Base-by-base conservation (phyloP, 768 basidiomycete genomes). In the Thelephora ganbajun region DNA sequence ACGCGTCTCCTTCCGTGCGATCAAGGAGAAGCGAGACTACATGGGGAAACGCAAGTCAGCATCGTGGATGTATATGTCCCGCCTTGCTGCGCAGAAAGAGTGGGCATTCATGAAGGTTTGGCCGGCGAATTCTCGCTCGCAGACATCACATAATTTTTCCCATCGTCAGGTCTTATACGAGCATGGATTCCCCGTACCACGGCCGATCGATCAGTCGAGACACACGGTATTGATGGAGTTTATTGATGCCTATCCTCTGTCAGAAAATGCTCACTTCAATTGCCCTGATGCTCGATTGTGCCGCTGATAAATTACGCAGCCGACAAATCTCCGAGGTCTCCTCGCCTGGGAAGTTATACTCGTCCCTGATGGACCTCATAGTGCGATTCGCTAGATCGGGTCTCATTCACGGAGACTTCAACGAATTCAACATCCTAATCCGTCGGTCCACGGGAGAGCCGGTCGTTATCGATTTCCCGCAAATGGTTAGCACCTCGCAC, bases 1-100 rank as follows among this genome's bases (percentile, higher is more conserved):
- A 33, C 85, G 96, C n/a, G 80, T 97, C 55, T 97, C 93, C 0
- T 99, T 99, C 67, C 82, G 96, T 36, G 80, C 90, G 0, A 91
- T 99, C 67, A 99, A 99, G 66, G 75, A 83, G 56, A 98, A 98
- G 60, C 73, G 96, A 50, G 96, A 99, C 59, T 99, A 98, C 61
- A 69, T 99, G 48, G 90, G 93, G 19, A 94, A 92, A 63, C 77
- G 96, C 36, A 91, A 91, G 64, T 88, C 84, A 14, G 94, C 96
- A 0, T 89, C 89, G 14, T 99, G 96, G 96, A 96, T 98, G 92
- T 98, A 97, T 66, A 89, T 99, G 88, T 93, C 90, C 18, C 77
- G 96, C 18, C 66, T 99, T 42, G 84, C 93, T 14, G 96, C 96
- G 7, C 84, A 94, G 67, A 98, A 97, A 60, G 96, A 99, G 61